Evolutionary conservation across 1,284 basidiomycete genomes (phyloP).

Genomic region (Hortiboletus rubellus): DNA sequence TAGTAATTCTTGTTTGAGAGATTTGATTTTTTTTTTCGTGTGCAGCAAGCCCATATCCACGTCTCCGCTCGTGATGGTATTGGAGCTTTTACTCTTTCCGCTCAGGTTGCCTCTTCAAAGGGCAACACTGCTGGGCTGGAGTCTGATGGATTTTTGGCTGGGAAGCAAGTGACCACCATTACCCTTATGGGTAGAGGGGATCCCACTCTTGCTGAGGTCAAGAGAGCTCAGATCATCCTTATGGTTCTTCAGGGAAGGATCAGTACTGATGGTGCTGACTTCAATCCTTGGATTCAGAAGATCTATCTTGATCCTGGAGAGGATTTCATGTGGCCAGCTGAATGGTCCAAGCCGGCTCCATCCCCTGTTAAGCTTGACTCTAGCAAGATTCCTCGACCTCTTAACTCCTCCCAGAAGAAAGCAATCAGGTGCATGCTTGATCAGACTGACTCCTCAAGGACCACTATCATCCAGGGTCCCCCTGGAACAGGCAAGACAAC

Average conservation of each 20-base stretch:
- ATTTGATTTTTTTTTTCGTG: not conserved
- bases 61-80: conserved; percentile 13
- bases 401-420: conserved; percentile 29
- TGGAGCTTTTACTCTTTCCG: conserved; percentile 23
- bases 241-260: conserved; percentile 49
- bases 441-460: conserved; percentile 21
- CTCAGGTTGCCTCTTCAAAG: not conserved
- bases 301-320: conserved; percentile 46
- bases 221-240: conserved; percentile 46
- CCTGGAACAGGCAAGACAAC: conserved; percentile 49
- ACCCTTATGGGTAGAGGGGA: conserved; percentile 50
- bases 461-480: conserved; percentile 47
- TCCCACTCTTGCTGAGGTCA: conserved; percentile 53
- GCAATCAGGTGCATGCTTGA: conserved; percentile 32
- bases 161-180: conserved; percentile 36
- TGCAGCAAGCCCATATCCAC: conserved; percentile 19
- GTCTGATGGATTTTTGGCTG: conserved; percentile 20
- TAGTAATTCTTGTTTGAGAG: not conserved
- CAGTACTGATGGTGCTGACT: conserved; percentile 32
- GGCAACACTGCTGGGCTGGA: conserved; percentile 15
- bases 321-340: conserved; percentile 46
- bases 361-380: conserved; percentile 17
- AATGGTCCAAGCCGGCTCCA: conserved; percentile 28
- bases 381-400: conserved; percentile 22
- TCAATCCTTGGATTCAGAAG: conserved; percentile 58